These are phyloP conservation scores for Xylaria sp. DNA, from an alignment of 2,329 filamentous ascomycete genomes.

Conservation along the genomic window DNA sequence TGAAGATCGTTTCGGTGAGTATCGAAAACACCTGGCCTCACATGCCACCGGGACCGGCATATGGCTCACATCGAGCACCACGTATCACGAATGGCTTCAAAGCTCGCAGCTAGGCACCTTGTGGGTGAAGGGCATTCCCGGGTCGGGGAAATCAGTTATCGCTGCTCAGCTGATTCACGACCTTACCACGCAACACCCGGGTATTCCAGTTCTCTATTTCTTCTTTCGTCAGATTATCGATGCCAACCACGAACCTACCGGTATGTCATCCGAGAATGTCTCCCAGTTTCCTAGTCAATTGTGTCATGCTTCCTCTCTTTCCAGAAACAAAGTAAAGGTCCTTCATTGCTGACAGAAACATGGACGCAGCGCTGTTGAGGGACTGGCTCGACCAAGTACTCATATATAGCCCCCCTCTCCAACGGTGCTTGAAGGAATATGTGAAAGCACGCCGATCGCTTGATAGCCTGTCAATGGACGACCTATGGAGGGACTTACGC, in stretches of 20 bases:
- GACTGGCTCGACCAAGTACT: slow-evolving; percentile 53
- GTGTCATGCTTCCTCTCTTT: neutral
- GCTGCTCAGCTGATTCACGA: slow-evolving; percentile 45
- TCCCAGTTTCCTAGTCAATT: neutral
- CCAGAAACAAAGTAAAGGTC: neutral
- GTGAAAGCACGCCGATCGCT: slow-evolving; percentile 20
- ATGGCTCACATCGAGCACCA: slow-evolving; percentile 21
- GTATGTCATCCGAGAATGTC: slow-evolving; percentile 13
- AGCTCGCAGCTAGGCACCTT: slow-evolving; percentile 6
- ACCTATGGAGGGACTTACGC: slow-evolving; percentile 50
- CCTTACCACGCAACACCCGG: slow-evolving; percentile 35
- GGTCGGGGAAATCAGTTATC: slow-evolving; percentile 53
- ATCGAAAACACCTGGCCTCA: slow-evolving; percentile 21
- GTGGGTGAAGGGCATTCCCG: slow-evolving; percentile 29
- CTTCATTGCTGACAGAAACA: slow-evolving; percentile 5
- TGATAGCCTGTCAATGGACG: slow-evolving; percentile 38
- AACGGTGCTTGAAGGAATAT: slow-evolving; percentile 41
- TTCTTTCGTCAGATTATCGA: slow-evolving; percentile 56
- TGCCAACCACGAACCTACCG: slow-evolving; percentile 49
- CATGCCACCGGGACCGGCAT: slow-evolving; percentile 24
- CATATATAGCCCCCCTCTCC: slow-evolving; percentile 48
- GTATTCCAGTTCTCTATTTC: slow-evolving; percentile 52
- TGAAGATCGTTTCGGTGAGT: slow-evolving; percentile 8
- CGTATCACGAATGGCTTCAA: slow-evolving; percentile 21
- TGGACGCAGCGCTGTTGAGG: slow-evolving; percentile 44